Evolutionary conservation across 208 protist genomes (phyloP).

Genomic region (Crithidia fasciculata): DNA sequence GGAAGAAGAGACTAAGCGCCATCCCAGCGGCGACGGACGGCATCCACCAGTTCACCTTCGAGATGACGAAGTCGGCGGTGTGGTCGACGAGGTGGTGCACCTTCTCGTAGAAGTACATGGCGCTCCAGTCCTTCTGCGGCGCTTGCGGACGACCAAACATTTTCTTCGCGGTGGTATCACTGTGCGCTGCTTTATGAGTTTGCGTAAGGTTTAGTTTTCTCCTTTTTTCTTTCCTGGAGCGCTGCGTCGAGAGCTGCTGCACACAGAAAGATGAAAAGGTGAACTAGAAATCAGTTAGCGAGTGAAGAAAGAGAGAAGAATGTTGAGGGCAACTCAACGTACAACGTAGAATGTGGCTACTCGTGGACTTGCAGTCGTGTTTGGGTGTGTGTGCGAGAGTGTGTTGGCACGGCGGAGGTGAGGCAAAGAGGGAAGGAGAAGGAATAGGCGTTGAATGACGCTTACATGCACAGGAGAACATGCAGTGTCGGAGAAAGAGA

Average conservation of each 20-base stretch:
- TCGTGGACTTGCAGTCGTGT: too few relatives aligned
- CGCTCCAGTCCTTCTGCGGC: conserved; percentile 79
- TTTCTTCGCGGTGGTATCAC: conserved; percentile 2
- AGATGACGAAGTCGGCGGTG: conserved; percentile 72
- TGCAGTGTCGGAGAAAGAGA: conserved; percentile 18
- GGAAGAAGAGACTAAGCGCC: conserved; percentile 70
- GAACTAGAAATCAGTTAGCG: too few relatives aligned
- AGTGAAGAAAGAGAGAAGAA: background rate
- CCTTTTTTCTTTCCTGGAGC: background rate
- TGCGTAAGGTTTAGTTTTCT: background rate
- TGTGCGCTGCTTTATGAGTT: too few relatives aligned
- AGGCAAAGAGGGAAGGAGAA: too few relatives aligned
- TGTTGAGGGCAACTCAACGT: background rate
- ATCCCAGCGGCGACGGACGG: conserved; percentile 79
- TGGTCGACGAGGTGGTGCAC: conserved; percentile 85
- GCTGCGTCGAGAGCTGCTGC: too few relatives aligned
- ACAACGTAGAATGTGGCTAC: too few relatives aligned
- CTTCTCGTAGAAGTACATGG: conserved; percentile 89
- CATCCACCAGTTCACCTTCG: conserved; percentile 86
- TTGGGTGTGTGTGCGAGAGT: too few relatives aligned
- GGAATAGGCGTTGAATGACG: too few relatives aligned
- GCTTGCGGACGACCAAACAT: conserved; percentile 78
- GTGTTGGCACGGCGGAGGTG: too few relatives aligned
- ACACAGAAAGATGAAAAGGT: too few relatives aligned
- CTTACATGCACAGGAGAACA: background rate